Percentiles rank a stretch among this genome's conserved stretches.
These are phyloP conservation scores for Ogataea pilisensis DNA, from an alignment of 805 yeast species.

Conservation along the genomic window DNA sequence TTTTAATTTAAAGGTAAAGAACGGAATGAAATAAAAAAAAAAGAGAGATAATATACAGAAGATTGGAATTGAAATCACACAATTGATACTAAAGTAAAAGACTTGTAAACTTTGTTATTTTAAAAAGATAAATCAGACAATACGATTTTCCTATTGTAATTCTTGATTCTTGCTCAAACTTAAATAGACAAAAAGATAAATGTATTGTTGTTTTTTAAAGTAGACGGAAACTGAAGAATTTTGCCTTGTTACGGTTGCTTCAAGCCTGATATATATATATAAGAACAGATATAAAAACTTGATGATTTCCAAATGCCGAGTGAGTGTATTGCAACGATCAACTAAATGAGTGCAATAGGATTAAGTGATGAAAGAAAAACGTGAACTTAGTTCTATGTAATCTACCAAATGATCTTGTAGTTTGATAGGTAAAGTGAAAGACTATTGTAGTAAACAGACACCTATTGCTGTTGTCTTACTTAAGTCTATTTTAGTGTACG, in stretches of 20 bases:
- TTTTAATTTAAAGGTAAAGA: not conserved
- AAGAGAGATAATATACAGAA: not conserved
- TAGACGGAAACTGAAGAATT: not conserved
- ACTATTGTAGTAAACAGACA: not conserved
- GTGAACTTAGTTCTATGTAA: conserved; percentile 11
- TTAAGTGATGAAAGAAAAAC: conserved; percentile 8
- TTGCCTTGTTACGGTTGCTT: not conserved
- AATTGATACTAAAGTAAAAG: not conserved
- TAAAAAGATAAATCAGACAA: not conserved
- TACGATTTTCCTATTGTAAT: not conserved
- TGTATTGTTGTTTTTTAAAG: not conserved
- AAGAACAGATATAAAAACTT: not conserved
- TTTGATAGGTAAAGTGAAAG: conserved; percentile 1
- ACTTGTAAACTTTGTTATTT: not conserved
- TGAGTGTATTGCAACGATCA: conserved; percentile 26
- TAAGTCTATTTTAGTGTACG: too few relatives aligned
- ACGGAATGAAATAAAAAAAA: not conserved
- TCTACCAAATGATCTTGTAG: conserved; percentile 13
- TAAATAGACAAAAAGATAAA: not conserved
- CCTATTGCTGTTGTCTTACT: too few relatives aligned
- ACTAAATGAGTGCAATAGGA: conserved; percentile 28
- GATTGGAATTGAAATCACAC: conserved; percentile 1
- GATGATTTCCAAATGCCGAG: not conserved
- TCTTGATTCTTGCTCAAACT: conserved; percentile 2
- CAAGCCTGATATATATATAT: not conserved